phyloP scores from a whole-genome alignment of 257 asterid species.

The Capsicum chinense region DNA sequence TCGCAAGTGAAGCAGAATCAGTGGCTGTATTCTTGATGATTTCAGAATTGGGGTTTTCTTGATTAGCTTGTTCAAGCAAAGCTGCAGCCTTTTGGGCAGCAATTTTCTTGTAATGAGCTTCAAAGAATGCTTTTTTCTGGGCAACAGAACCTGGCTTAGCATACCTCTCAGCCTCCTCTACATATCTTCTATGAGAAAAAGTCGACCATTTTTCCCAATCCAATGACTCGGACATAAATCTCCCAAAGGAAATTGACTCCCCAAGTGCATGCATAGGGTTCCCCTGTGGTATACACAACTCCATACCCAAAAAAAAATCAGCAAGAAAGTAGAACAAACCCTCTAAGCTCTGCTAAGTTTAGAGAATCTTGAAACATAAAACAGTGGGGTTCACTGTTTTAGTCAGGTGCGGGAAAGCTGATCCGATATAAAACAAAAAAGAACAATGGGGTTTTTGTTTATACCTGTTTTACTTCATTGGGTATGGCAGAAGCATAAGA shows the following conservation, averaged over 20 bases:
- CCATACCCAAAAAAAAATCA: conserved; percentile 2
- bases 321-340: background rate
- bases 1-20: conserved; percentile 20
- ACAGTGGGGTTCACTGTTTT: background rate
- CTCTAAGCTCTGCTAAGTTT: background rate
- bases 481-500: conserved; percentile 74
- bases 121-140: conserved; percentile 94
- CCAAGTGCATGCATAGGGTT: conserved; percentile 71
- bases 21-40: conserved; percentile 23
- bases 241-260: conserved; percentile 86
- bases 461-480: conserved; percentile 70
- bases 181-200: conserved; percentile 84
- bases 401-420: no score
- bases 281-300: conserved; percentile 52
- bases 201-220: conserved; percentile 95
- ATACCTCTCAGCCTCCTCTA: conserved; percentile 89
- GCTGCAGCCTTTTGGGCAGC: conserved; percentile 91
- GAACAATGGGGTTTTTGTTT: background rate
- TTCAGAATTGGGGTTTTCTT: conserved; percentile 32
- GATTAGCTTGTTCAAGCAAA: conserved; percentile 58
- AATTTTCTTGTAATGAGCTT: conserved; percentile 93
- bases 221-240: conserved; percentile 70
- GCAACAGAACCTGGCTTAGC: conserved; percentile 91
- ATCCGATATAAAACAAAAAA: background rate
- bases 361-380: background rate